phyloP scores from a whole-genome alignment of 2,329 filamentous ascomycete genomes.

The Ilyonectria sp. region DNA sequence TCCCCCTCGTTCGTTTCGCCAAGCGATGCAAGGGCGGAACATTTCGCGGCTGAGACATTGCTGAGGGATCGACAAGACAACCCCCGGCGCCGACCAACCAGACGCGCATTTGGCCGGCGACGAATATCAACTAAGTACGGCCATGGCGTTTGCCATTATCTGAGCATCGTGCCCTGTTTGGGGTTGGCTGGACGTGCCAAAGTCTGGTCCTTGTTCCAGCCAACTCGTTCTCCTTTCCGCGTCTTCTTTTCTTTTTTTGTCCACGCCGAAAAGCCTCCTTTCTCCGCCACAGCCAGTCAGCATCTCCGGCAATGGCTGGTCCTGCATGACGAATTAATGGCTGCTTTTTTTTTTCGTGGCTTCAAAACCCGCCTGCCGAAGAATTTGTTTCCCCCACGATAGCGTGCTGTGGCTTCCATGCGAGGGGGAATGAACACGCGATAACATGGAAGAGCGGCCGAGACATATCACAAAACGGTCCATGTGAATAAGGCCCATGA shows the following conservation, averaged over 20 bases:
- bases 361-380: background rate
- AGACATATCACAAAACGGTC: background rate
- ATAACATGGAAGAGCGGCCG: background rate
- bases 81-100: background rate
- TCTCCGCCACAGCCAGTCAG: background rate
- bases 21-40: constrained; percentile 30
- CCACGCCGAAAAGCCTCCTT: background rate
- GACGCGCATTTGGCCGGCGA: background rate
- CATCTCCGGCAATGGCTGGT: background rate
- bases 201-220: background rate
- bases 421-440: background rate
- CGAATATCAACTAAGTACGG: constrained; percentile 7
- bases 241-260: background rate
- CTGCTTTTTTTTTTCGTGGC: background rate
- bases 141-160: constrained; percentile 1
- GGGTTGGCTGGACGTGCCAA: constrained; percentile 14
- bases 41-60: constrained; percentile 16
- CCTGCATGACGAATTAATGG: background rate
- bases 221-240: background rate
- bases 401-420: background rate
- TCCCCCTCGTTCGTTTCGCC: background rate
- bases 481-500: background rate
- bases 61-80: constrained; percentile 15
- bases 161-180: constrained; percentile 18
- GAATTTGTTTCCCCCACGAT: background rate